These are phyloP conservation scores for Tuber umbilicatum DNA, from an alignment of 495 filamentous ascomycete species.

Conservation along the genomic window DNA sequence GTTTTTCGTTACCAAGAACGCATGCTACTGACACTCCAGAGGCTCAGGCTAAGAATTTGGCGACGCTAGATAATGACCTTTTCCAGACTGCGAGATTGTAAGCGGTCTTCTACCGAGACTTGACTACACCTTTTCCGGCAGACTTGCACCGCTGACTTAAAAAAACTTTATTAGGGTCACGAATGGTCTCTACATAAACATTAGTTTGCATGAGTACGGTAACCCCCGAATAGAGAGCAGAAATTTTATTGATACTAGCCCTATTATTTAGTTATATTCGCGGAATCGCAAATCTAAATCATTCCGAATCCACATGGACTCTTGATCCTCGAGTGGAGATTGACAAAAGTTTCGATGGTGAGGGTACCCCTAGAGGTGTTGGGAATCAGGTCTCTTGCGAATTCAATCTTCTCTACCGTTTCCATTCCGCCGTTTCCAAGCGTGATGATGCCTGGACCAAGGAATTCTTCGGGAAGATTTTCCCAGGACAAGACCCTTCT, in stretches of 20 bases:
- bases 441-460: conserved; percentile 63
- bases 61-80: conserved; percentile 44
- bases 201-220: conserved; percentile 42
- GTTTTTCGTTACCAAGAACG: conserved; percentile 36
- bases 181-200: conserved; percentile 43
- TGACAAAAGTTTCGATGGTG: conserved; percentile 23
- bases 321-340: conserved; percentile 41
- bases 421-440: conserved; percentile 60
- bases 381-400: conserved; percentile 67
- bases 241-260: conserved; percentile 29
- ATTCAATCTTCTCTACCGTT: conserved; percentile 68
- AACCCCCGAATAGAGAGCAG: conserved; percentile 30
- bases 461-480: conserved; percentile 50
- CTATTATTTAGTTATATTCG: conserved; percentile 33
- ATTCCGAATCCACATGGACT: conserved; percentile 27
- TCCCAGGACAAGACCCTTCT: conserved; percentile 48
- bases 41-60: neutral
- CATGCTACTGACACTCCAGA: conserved; percentile 1
- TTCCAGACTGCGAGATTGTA: conserved; percentile 46
- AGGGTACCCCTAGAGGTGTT: conserved; percentile 42
- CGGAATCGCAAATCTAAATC: conserved; percentile 32
- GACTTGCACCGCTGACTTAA: neutral
- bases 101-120: neutral
- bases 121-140: neutral
- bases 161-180: conserved; percentile 33